Conservation (phyloP, 2,329 filamentous ascomycete genomes). For the Metarhizium anisopliae region DNA sequence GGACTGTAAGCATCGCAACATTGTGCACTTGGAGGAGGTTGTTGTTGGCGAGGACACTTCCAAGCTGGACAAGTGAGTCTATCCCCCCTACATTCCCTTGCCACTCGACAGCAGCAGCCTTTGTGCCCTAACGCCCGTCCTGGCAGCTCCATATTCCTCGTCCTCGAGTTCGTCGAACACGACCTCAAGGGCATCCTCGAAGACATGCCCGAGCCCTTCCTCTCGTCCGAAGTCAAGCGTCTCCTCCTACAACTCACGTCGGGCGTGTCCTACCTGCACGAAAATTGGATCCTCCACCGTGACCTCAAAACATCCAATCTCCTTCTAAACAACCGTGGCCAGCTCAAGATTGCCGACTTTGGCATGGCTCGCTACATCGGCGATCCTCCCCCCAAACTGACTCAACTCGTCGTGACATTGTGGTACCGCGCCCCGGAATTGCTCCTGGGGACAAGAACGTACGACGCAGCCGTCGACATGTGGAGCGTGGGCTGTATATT, state of each 20-base stretch:
- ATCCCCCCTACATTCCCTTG: not conserved
- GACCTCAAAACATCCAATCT: conserved; percentile 93
- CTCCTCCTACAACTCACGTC: conserved; percentile 74
- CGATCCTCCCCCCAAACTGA: conserved; percentile 69
- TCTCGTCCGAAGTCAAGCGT: conserved; percentile 87
- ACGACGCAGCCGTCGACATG: conserved; percentile 75
- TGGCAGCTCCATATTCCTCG: conserved; percentile 67
- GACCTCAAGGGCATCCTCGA: conserved; percentile 89
- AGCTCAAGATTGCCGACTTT: conserved; percentile 94
- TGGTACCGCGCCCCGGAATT: conserved; percentile 95
- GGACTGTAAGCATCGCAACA: conserved; percentile 70
- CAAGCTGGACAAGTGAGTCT: conserved; percentile 42
- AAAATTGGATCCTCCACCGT: conserved; percentile 83
- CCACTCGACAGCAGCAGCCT: not conserved
- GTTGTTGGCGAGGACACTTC: conserved; percentile 60
- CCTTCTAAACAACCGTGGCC: conserved; percentile 88
- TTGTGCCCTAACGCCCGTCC: not conserved
- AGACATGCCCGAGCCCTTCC: conserved; percentile 89
- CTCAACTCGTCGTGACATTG: conserved; percentile 87
- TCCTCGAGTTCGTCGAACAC: conserved; percentile 97
- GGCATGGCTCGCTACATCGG: conserved; percentile 92
- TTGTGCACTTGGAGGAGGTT: conserved; percentile 75
- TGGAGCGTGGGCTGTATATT: conserved; percentile 97
- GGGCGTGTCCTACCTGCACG: conserved; percentile 78
- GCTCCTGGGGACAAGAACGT: conserved; percentile 68